Conservation (phyloP, 345 rosid species). For the Lepidium africanum region DNA sequence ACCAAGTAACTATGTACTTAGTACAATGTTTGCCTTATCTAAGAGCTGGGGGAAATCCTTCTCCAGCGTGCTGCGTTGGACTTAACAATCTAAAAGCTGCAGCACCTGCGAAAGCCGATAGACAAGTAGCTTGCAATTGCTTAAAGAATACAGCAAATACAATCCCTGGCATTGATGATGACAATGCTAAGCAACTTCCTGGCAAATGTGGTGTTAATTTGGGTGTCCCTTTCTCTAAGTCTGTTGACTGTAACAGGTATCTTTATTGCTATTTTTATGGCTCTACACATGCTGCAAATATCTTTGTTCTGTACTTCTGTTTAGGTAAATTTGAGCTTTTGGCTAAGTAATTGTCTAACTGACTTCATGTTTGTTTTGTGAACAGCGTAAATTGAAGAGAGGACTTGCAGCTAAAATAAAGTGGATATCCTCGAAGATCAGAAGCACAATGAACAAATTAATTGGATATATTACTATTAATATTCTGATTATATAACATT, state of each 20-base stretch:
- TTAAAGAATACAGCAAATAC: constrained; percentile 21
- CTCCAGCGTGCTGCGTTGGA: constrained; percentile 18
- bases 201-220: constrained; percentile 23
- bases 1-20: constrained; percentile 20
- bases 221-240: constrained; percentile 28
- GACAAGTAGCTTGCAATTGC: constrained; percentile 23
- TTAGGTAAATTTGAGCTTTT: background rate
- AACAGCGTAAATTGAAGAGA: constrained; percentile 23
- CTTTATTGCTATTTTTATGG: no score
- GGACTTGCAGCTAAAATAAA: constrained; percentile 4
- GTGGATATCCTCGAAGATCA: background rate
- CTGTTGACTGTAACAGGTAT: constrained; percentile 23
- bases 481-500: background rate
- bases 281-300: no score
- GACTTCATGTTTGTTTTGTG: background rate
- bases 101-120: constrained; percentile 12
- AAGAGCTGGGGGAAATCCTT: constrained; percentile 12
- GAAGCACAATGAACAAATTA: background rate
- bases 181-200: constrained; percentile 24
- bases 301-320: no score
- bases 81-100: constrained; percentile 20
- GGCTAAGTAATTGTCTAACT: background rate
- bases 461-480: background rate
- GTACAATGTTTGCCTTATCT: constrained; percentile 26
- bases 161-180: constrained; percentile 19